A percentile compares a stretch with the other conserved stretches of the same genome.
These are phyloP conservation scores for Geranium brycei DNA, from an alignment of 345 rosid genomes.

Conservation along the genomic window DNA sequence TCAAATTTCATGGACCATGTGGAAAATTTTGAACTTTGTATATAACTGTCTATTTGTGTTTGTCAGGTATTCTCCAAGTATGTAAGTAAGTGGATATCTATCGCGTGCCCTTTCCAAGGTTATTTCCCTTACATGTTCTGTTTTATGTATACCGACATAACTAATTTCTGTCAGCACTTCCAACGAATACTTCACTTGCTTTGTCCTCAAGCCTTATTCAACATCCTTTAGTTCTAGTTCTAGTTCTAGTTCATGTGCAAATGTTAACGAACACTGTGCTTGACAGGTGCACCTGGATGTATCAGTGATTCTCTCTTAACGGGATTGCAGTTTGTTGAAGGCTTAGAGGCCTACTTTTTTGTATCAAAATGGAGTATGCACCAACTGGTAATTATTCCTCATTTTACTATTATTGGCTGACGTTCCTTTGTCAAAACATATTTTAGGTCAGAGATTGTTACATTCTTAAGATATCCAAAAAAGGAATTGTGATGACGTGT, in stretches of 20 bases:
- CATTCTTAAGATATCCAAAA: no score
- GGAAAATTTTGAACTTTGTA: constrained; percentile 4
- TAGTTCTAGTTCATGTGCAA: background rate
- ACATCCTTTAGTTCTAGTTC: background rate
- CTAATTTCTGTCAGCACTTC: background rate
- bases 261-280: constrained; percentile 4
- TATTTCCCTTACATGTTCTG: constrained; percentile 3
- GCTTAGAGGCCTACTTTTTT: constrained; percentile 71
- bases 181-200: background rate
- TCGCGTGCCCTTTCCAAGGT: constrained; percentile 95
- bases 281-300: constrained; percentile 81
- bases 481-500: background rate
- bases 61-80: constrained; percentile 60
- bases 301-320: constrained; percentile 78
- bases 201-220: background rate
- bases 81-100: constrained; percentile 75
- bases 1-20: background rate
- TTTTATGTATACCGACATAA: background rate
- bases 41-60: constrained; percentile 3
- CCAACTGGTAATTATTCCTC: constrained; percentile 57
- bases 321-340: constrained; percentile 86
- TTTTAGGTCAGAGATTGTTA: background rate
- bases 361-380: constrained; percentile 91
- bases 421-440: background rate
- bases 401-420: constrained; percentile 1